These are phyloP conservation scores for Suhomyces yuchorum DNA, from an alignment of 1,139 yeast species.

Conservation along the genomic window DNA sequence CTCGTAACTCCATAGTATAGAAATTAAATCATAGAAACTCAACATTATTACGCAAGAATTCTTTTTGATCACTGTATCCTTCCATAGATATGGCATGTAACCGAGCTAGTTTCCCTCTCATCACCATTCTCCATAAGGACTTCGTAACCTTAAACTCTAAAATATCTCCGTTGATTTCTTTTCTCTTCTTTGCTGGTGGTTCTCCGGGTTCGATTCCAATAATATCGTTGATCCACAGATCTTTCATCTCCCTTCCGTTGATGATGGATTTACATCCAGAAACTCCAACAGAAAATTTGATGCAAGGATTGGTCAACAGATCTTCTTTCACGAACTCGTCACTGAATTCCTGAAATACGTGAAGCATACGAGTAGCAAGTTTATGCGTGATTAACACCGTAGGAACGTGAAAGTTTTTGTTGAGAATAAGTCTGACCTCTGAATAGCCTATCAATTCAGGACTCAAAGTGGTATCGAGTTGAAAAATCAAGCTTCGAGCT, in stretches of 20 bases:
- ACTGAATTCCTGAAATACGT: constrained; percentile 28
- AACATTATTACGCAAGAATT: constrained; percentile 22
- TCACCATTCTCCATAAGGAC: constrained; percentile 39
- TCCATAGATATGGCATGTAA: constrained; percentile 37
- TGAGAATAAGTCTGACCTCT: constrained; percentile 35
- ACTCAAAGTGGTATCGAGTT: constrained; percentile 40
- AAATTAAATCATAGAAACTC: constrained; percentile 22
- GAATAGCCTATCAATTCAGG: constrained; percentile 17
- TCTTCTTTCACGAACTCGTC: constrained; percentile 26
- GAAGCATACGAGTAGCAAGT: constrained; percentile 27
- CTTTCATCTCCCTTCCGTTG: constrained; percentile 41
- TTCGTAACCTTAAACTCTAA: constrained; percentile 36
- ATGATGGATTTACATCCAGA: constrained; percentile 33
- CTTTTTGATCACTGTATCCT: constrained; percentile 31
- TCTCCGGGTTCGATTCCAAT: constrained; percentile 16
- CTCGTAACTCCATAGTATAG: constrained; percentile 9
- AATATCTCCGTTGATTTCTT: constrained; percentile 31
- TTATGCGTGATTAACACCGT: constrained; percentile 31
- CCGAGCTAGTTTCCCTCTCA: constrained; percentile 27
- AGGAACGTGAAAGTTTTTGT: constrained; percentile 29
- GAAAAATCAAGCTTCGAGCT: constrained; percentile 54
- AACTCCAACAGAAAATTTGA: constrained; percentile 30
- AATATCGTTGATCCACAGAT: constrained; percentile 37
- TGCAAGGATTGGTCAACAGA: constrained; percentile 19
- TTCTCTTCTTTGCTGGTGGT: constrained; percentile 18